Conservation (phyloP, 2,329 filamentous ascomycete genomes). For the Sphaerulina populicola region DNA sequence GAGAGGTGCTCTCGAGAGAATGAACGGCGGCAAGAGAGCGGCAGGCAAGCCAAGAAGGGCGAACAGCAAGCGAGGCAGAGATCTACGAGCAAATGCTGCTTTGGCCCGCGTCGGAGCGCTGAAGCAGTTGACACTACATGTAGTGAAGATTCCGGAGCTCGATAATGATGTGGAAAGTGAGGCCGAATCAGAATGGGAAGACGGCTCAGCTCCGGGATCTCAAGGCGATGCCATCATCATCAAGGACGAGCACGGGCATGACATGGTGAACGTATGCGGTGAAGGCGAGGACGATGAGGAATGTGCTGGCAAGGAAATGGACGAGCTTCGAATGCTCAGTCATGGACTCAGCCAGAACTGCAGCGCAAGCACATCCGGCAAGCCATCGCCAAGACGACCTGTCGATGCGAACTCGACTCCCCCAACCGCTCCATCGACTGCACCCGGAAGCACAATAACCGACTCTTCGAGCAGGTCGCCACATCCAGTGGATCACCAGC, state of each 20-base stretch:
- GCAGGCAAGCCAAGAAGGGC: constrained; percentile 65
- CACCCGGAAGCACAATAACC: neutral
- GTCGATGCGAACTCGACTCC: constrained; percentile 11
- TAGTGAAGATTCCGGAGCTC: constrained; percentile 30
- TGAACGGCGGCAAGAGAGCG: constrained; percentile 45
- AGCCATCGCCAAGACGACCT: constrained; percentile 1
- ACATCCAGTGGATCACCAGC: neutral
- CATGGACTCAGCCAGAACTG: constrained; percentile 2
- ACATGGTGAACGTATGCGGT: constrained; percentile 66
- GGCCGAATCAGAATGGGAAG: constrained; percentile 34
- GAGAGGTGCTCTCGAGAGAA: constrained; percentile 58
- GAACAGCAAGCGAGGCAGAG: constrained; percentile 63
- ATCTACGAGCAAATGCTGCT: constrained; percentile 67
- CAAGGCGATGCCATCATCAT: constrained; percentile 49
- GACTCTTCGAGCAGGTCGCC: neutral
- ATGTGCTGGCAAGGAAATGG: constrained; percentile 52
- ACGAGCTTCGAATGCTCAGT: constrained; percentile 53
- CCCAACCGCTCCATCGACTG: neutral
- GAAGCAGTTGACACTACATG: constrained; percentile 31
- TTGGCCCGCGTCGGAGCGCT: constrained; percentile 58
- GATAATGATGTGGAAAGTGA: constrained; percentile 43
- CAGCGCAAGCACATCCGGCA: too few relatives aligned
- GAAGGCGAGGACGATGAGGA: constrained; percentile 54
- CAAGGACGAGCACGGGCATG: constrained; percentile 55
- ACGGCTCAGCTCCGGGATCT: constrained; percentile 44